Base-by-base conservation (phyloP, 345 rosid genomes). In the Carallia pectinifolia region DNA sequence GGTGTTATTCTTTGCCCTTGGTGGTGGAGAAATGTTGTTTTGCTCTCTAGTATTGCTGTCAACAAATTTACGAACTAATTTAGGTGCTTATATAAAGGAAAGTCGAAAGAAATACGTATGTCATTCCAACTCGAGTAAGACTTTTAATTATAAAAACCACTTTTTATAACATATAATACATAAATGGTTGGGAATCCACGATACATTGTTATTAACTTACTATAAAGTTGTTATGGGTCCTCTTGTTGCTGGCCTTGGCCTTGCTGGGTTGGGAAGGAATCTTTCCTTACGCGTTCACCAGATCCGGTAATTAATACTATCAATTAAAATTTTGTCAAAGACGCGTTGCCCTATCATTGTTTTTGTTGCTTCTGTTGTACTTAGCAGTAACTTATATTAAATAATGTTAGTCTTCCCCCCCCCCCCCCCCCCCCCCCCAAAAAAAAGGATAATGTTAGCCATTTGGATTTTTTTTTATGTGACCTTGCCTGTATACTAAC, bases 301-400 rank as follows among this genome's bases (percentile, higher is more conserved):
- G 7, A 23, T 4, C 38, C 19, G 9, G 6, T 37, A 44, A 16
- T 64, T 16, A 12, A 6, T 27, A 10, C 15, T 7, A 12, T 61
- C 12, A 18, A n/a, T 6, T 50, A 64, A 3, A 54, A 18, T 4
- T 59, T 48, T 65, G 64, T 64, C 76, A 58, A 72, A 58, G n/a
- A 72, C 76, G 76, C 76, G 76, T 72, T 58, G 76, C 64, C 38
- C 13, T 40, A 65, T 65, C 6, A 65, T 65, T 65, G 10, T 7
- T 60, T 60, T 33, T 1, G 6, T 61, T 58, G 33, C 29, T 58
- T 9, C 6, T 29, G 61, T 34, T 7, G 64, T 33, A 30, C 18
- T 4, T 16, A 17, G 0, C 7, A 18, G 58, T 53, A 53, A 53
- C 29, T 40, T 40, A 40, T 0, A 2, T 2, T 40, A 40, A 0